Evolutionary conservation across 345 rosid genomes (phyloP), one percentile per base, ranked within the genome.

Genomic region (Murraya paniculata): DNA sequence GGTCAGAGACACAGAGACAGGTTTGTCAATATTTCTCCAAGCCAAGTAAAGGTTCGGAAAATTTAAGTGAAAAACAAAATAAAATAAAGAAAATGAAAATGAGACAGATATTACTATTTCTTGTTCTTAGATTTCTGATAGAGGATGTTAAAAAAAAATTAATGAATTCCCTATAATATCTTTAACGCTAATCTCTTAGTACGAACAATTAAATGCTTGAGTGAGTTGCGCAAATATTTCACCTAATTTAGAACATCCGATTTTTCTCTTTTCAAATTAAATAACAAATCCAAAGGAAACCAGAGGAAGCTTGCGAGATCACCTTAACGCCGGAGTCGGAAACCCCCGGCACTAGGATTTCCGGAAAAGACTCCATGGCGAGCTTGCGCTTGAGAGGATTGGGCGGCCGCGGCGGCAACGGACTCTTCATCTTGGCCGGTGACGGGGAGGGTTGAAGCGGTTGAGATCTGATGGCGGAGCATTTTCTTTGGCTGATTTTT

Each of bases 381-480:
- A 94, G 94, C 84, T 97, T 97, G 81, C 99, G 88, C 85, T 97
- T 97, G 64, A 97, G 98, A 39, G 98, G 95, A 75, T 97, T 97
- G 2, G 97, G 99, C 27, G 98, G 98, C 22, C 98, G 89, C 30
- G 98, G 99, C 28, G 99, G 99, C 41, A 96, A 68, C 4, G 90
- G 90, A 74, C 85, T 79, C 88, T 85, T 91, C 76, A 86, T 28
- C 89, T 90, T 96, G 76, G 90, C 41, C 1, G 87, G 90, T n/a
- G 81, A 83, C 22, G 76, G 50, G 67, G 70, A 75, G 33, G 85
- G 88, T 25, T 80, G 36, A 31, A 74, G 35, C 3, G 81, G 85
- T 87, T 92, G 68, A 82, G 96, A 91, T 95, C 98, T 27, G 94
- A 84, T 7, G 98, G 99, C 66, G 97, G 93, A 35, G 91, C 88